Conservation (phyloP, 257 asterid species). For the Solanum pinnatisectum region DNA sequence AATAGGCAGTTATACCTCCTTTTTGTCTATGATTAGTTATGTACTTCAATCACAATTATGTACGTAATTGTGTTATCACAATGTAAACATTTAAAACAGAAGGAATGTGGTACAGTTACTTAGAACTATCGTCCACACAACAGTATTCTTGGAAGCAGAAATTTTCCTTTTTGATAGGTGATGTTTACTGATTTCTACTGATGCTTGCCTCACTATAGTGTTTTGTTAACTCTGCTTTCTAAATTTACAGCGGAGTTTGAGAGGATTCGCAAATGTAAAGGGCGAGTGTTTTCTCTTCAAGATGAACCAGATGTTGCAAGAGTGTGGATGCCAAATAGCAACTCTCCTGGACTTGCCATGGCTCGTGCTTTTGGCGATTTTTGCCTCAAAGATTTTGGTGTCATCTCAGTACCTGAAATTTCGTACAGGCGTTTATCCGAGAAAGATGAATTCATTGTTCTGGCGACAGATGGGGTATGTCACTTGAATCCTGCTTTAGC, state of each 20-base stretch:
- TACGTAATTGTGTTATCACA: background rate
- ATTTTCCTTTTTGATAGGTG: background rate
- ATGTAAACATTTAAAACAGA: background rate
- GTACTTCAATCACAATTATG: background rate
- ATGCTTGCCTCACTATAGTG: background rate
- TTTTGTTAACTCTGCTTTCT: background rate
- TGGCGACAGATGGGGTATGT: constrained; percentile 69
- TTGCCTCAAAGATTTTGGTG: constrained; percentile 66
- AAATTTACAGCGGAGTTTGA: constrained; percentile 44
- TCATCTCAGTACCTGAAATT: constrained; percentile 63
- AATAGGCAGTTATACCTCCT: background rate
- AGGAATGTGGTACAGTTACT: background rate
- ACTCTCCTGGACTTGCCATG: constrained; percentile 79
- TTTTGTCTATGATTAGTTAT: background rate
- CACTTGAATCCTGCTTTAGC: background rate
- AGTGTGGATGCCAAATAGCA: constrained; percentile 57
- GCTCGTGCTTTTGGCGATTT: constrained; percentile 81
- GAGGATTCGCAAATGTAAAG: constrained; percentile 61
- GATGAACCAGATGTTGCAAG: constrained; percentile 71
- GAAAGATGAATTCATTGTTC: constrained; percentile 47
- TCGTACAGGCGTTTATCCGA: constrained; percentile 43
- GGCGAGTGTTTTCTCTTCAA: constrained; percentile 55
- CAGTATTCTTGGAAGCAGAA: background rate
- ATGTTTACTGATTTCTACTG: background rate
- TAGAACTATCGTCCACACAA: background rate